Evolutionary conservation across 805 yeast genomes (phyloP).

Genomic region (Zygoascus ofunaensis): DNA sequence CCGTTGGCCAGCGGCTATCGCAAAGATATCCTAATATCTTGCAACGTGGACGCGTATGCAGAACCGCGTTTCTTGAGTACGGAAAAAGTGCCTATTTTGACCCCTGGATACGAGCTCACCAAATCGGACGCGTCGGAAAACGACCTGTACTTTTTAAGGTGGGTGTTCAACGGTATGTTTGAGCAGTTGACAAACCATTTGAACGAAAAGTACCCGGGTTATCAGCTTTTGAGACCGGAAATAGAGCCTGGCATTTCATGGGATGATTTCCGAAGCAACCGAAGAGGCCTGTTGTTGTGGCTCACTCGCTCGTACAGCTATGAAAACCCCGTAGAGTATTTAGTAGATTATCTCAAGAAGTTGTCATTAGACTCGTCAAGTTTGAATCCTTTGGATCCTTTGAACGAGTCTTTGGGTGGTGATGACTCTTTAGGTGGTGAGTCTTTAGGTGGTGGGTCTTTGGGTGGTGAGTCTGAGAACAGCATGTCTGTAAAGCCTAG

Average conservation of each 20-base stretch:
- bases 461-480: not conserved
- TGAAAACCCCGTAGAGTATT: conserved; percentile 1
- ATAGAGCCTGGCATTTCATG: conserved; percentile 19
- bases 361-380: not conserved
- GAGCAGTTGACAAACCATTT: conserved; percentile 8
- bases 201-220: conserved; percentile 9
- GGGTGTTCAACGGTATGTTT: conserved; percentile 17
- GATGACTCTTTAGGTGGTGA: not conserved
- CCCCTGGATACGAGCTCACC: conserved; percentile 10
- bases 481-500: no score
- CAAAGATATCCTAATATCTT: conserved; percentile 11
- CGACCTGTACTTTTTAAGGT: conserved; percentile 17
- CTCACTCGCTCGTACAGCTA: conserved; percentile 4
- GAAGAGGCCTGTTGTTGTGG: conserved; percentile 16
- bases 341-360: not conserved
- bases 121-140: conserved; percentile 7
- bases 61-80: conserved; percentile 6
- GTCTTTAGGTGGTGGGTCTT: not conserved
- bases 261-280: conserved; percentile 16
- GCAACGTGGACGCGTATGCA: conserved; percentile 12
- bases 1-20: not conserved
- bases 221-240: conserved; percentile 14
- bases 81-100: conserved; percentile 14
- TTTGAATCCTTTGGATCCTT: not conserved
- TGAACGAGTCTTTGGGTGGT: not conserved